Conservation (phyloP, 2,329 filamentous ascomycete species). For the Chalaropsis ovoidea region DNA sequence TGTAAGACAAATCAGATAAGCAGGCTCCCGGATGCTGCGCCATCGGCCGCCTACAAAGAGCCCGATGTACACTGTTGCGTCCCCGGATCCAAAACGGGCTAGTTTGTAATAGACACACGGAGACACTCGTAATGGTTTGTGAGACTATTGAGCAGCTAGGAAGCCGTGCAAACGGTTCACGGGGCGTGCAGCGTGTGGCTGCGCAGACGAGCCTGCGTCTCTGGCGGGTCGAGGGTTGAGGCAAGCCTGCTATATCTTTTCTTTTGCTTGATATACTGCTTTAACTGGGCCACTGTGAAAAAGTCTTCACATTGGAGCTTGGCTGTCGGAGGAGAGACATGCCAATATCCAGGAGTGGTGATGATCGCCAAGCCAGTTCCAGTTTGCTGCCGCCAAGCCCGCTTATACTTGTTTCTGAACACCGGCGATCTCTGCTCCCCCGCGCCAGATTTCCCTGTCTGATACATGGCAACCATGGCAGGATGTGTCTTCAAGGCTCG, state of each 20-base stretch:
- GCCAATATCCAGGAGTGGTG: background rate
- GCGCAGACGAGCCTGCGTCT: background rate
- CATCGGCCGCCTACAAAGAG: background rate
- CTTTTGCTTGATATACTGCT: background rate
- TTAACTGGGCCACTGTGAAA: background rate
- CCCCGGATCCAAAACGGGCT: background rate
- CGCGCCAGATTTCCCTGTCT: background rate
- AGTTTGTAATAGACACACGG: background rate
- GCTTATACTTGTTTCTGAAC: background rate
- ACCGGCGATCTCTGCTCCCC: background rate
- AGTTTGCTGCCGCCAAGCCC: background rate
- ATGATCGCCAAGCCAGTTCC: constrained; percentile 2
- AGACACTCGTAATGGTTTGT: background rate
- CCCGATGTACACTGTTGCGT: background rate
- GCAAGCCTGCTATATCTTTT: background rate
- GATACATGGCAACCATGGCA: background rate
- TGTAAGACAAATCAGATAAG: background rate
- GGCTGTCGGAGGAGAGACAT: background rate
- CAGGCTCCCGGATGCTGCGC: background rate
- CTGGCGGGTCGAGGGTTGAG: too few species aligned
- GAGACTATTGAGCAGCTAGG: constrained; percentile 1
- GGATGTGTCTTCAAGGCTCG: background rate
- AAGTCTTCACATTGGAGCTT: background rate
- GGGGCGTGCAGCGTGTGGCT: background rate
- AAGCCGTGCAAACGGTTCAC: background rate